Conservation (phyloP, 1,284 basidiomycete genomes). For the Microstroma glucosiphilum region DNA sequence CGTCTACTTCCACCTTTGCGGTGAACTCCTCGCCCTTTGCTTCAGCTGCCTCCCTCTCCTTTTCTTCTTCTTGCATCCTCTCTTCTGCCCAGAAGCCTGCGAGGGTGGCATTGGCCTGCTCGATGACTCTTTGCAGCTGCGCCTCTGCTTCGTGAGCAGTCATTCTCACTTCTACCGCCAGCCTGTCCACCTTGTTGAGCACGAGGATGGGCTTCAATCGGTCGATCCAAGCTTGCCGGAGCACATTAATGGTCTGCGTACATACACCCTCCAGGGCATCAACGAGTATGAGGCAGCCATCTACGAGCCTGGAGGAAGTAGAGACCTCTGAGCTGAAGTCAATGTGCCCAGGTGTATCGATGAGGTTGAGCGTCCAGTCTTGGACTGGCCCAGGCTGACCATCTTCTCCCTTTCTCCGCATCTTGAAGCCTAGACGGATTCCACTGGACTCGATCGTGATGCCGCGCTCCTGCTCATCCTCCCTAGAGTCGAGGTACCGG, state of each 20-base stretch:
- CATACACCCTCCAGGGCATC: slow-evolving; percentile 98
- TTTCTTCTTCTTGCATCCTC: slow-evolving; percentile 82
- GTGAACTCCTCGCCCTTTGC: slow-evolving; percentile 31
- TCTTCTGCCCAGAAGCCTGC: slow-evolving; percentile 91
- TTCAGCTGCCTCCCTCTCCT: slow-evolving; percentile 68
- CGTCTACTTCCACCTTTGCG: slow-evolving; percentile 50
- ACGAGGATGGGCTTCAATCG: slow-evolving; percentile 83
- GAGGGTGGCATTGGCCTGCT: slow-evolving; percentile 97
- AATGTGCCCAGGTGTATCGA: slow-evolving; percentile 97
- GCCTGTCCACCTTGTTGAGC: slow-evolving; percentile 93
- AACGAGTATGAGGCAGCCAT: slow-evolving; percentile 92
- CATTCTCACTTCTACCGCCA: slow-evolving; percentile 88
- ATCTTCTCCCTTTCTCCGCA: slow-evolving; percentile 31
- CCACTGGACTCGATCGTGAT: slow-evolving; percentile 99
- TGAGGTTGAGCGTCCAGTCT: slow-evolving; percentile 81
- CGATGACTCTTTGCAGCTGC: slow-evolving; percentile 83
- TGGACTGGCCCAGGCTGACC: slow-evolving; percentile 41
- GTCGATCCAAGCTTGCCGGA: slow-evolving; percentile 91
- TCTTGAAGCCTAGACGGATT: slow-evolving; percentile 53
- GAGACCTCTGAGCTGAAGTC: slow-evolving; percentile 98
- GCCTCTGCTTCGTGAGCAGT: slow-evolving; percentile 89
- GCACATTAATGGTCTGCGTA: slow-evolving; percentile 90
- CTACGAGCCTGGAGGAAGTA: slow-evolving; percentile 83
- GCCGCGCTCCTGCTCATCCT: slow-evolving; percentile 94
- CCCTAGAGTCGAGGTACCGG: slow-evolving; percentile 87